Evolutionary conservation across 345 rosid genomes (phyloP).

Genomic region (Linum lewisii): DNA sequence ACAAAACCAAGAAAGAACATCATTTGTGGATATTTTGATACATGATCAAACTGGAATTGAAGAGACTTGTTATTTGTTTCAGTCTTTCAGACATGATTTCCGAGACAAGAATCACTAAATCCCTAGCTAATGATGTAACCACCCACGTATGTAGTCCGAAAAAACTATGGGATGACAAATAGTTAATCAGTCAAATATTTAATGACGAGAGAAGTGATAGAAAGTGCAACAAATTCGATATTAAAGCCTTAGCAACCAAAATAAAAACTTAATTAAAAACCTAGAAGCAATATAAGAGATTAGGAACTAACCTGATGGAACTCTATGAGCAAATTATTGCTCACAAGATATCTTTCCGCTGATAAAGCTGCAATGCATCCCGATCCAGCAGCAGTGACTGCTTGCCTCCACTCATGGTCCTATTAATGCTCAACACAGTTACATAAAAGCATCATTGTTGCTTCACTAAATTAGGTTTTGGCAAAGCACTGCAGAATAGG

Average conservation of each 20-base stretch:
- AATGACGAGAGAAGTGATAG: no score
- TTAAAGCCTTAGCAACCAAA: not conserved
- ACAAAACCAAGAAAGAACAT: constrained; percentile 9
- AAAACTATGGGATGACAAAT: no score
- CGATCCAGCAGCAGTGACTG: constrained; percentile 91
- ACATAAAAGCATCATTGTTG: no score
- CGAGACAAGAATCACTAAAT: no score
- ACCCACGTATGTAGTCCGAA: no score
- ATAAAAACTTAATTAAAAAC: constrained; percentile 1
- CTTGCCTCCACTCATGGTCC: constrained; percentile 99
- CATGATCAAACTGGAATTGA: not conserved
- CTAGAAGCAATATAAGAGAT: not conserved
- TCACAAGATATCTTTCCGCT: constrained; percentile 85
- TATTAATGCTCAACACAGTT: constrained; percentile 8
- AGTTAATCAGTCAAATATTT: no score
- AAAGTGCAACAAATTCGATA: not conserved
- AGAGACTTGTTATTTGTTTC: no score
- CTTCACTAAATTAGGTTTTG: no score
- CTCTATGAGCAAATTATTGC: constrained; percentile 76
- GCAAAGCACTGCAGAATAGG: no score
- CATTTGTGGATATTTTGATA: constrained; percentile 1
- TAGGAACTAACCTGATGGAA: constrained; percentile 68
- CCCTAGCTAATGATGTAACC: no score
- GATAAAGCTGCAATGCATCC: constrained; percentile 97
- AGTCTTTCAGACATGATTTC: no score